Evolutionary conservation across 257 asterid species (phyloP).

Genomic region (Scutellaria minor): DNA sequence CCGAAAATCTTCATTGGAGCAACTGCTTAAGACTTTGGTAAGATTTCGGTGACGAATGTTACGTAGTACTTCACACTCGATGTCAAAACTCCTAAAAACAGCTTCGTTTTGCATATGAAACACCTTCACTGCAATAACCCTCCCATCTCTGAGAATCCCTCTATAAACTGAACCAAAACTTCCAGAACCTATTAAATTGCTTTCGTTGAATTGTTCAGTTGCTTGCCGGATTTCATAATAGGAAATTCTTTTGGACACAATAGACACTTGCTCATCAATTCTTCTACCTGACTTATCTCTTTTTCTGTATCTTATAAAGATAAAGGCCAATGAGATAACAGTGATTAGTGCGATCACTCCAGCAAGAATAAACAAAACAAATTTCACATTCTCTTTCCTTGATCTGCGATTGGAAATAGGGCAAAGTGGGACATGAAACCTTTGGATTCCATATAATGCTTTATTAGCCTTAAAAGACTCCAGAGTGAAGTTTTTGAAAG

Average conservation of each 20-base stretch:
- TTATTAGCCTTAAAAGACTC: conserved; percentile 16
- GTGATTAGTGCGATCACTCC: conserved; percentile 18
- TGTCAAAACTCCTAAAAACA: no score
- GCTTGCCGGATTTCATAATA: conserved; percentile 37
- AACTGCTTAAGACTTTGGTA: no score
- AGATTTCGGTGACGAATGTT: no score
- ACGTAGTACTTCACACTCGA: no score
- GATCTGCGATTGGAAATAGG: background rate
- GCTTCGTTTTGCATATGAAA: no score
- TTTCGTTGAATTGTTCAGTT: no score
- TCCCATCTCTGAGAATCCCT: conserved; percentile 24
- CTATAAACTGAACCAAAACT: no score
- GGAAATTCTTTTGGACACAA: conserved; percentile 23
- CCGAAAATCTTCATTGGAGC: no score
- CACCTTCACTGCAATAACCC: no score
- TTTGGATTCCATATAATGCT: conserved; percentile 26
- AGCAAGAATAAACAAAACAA: background rate
- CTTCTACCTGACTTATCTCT: background rate
- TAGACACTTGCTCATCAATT: background rate
- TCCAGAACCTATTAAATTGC: no score
- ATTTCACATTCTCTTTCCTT: background rate
- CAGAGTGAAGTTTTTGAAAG: conserved; percentile 37
- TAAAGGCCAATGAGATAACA: background rate
- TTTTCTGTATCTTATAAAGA: conserved; percentile 4
- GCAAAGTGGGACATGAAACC: conserved; percentile 35